Conservation (phyloP, 2,329 filamentous ascomycete genomes). For the Pseudogymnoascus sp. region DNA sequence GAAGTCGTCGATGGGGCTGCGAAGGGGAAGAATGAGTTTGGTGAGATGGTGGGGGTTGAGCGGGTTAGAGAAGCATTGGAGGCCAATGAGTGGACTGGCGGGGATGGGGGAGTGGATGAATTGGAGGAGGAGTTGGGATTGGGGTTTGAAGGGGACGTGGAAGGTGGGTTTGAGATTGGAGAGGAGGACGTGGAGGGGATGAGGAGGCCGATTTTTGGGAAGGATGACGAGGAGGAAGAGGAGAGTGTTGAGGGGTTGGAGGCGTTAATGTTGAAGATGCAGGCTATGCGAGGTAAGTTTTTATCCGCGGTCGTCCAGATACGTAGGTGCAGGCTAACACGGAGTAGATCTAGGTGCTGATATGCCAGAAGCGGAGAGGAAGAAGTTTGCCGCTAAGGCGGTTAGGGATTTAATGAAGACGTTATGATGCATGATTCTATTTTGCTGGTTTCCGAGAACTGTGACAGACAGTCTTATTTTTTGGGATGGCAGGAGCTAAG, state of each 20-base stretch:
- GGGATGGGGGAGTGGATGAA: constrained; percentile 32
- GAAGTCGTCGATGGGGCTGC: constrained; percentile 54
- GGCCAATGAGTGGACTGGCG: constrained; percentile 55
- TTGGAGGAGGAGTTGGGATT: constrained; percentile 28
- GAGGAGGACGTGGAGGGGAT: constrained; percentile 32
- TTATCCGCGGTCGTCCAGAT: neutral
- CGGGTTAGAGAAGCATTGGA: constrained; percentile 56
- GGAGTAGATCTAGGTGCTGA: constrained; percentile 49
- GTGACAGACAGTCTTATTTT: neutral
- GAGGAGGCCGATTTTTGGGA: constrained; percentile 30
- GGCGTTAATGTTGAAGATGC: constrained; percentile 57
- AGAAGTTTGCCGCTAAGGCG: constrained; percentile 53
- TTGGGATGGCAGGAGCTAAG: neutral
- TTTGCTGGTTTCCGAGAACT: neutral
- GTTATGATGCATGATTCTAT: constrained; percentile 16
- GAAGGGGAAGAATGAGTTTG: constrained; percentile 49
- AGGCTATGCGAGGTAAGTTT: constrained; percentile 41
- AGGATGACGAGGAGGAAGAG: constrained; percentile 17
- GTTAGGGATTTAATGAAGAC: constrained; percentile 58
- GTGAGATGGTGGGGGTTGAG: constrained; percentile 54
- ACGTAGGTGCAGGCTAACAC: constrained; percentile 22
- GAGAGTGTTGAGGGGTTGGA: constrained; percentile 51
- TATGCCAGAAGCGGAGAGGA: constrained; percentile 54
- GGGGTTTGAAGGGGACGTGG: constrained; percentile 34
- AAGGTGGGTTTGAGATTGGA: constrained; percentile 30